Percentiles rank a stretch among this genome's conserved stretches.
Evolutionary conservation across 768 basidiomycete genomes (phyloP).

Genomic region (Leucogyrophana mollusca): DNA sequence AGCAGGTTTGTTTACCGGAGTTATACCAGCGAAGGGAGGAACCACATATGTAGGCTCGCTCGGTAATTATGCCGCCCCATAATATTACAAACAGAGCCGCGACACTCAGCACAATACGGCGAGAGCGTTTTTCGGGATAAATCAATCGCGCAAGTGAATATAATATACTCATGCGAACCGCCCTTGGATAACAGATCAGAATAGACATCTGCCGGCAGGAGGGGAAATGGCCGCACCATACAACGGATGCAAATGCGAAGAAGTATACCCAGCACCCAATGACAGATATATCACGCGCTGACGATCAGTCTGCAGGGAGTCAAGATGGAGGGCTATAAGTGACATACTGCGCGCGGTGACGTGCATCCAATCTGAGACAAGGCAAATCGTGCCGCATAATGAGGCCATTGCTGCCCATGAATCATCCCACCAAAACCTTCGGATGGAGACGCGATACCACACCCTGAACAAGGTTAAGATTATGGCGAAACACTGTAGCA

Average conservation of each 20-base stretch:
- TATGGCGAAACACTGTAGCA: conserved; percentile 8
- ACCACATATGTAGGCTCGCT: conserved; percentile 2
- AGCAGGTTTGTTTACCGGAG: not conserved
- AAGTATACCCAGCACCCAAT: conserved; percentile 14
- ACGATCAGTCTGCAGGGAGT: too few species aligned
- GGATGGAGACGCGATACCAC: conserved; percentile 18
- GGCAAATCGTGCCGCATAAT: conserved; percentile 8
- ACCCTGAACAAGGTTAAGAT: conserved; percentile 14
- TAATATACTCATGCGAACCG: conserved; percentile 19
- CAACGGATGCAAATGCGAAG: conserved; percentile 6
- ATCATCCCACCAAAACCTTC: conserved; percentile 20
- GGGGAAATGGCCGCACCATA: conserved; percentile 12
- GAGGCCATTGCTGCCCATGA: conserved; percentile 16
- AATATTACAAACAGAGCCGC: conserved; percentile 8
- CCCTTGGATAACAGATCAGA: conserved; percentile 6
- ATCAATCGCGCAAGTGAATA: conserved; percentile 17
- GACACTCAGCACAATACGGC: conserved; percentile 8
- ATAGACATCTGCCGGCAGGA: not conserved
- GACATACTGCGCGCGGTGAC: conserved; percentile 4
- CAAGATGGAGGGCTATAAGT: too few species aligned
- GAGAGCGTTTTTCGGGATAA: conserved; percentile 10
- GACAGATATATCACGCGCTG: not conserved
- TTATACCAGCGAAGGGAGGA: not conserved
- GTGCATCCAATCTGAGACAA: conserved; percentile 10
- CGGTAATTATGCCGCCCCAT: conserved; percentile 3